These are phyloP conservation scores for Hamigera avellanea DNA, from an alignment of 495 filamentous ascomycete species.

Conservation along the genomic window DNA sequence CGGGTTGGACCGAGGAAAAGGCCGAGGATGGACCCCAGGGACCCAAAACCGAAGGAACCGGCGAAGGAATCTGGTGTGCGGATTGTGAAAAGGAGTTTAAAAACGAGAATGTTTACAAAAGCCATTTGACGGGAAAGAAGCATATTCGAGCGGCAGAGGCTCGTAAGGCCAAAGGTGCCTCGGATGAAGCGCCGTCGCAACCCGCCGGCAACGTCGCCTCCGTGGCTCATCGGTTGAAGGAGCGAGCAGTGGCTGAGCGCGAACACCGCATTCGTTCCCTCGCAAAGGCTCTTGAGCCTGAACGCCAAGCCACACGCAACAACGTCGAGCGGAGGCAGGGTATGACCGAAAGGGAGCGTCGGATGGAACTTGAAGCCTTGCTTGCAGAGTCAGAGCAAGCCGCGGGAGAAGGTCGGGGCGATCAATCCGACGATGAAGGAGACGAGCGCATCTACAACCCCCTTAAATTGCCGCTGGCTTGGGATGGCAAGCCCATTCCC, in stretches of 20 bases:
- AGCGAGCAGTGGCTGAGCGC: slow-evolving; percentile 80
- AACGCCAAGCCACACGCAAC: slow-evolving; percentile 73
- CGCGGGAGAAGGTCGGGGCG: slow-evolving; percentile 36
- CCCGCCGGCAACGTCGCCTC: slow-evolving; percentile 15
- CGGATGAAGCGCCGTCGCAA: slow-evolving; percentile 12
- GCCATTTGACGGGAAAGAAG: slow-evolving; percentile 81
- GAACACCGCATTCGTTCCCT: slow-evolving; percentile 75
- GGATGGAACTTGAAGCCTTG: slow-evolving; percentile 82
- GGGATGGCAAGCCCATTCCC: slow-evolving; percentile 97
- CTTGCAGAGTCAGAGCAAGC: slow-evolving; percentile 47
- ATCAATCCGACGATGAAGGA: slow-evolving; percentile 51
- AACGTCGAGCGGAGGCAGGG: slow-evolving; percentile 92
- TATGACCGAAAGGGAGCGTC: slow-evolving; percentile 90
- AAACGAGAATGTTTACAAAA: slow-evolving; percentile 89
- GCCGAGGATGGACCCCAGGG: slow-evolving; percentile 27
- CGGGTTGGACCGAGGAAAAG: slow-evolving; percentile 63
- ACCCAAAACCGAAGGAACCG: slow-evolving; percentile 43
- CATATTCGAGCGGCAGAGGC: slow-evolving; percentile 72
- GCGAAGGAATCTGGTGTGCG: slow-evolving; percentile 71
- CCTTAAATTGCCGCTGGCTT: slow-evolving; percentile 85
- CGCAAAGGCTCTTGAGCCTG: slow-evolving; percentile 60
- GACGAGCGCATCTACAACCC: slow-evolving; percentile 93
- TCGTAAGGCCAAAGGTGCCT: slow-evolving; percentile 30
- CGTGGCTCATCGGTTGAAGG: slow-evolving; percentile 54
- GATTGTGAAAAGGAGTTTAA: slow-evolving; percentile 92